Conservation (phyloP, 768 basidiomycete species). For the Tricholomella constricta region DNA sequence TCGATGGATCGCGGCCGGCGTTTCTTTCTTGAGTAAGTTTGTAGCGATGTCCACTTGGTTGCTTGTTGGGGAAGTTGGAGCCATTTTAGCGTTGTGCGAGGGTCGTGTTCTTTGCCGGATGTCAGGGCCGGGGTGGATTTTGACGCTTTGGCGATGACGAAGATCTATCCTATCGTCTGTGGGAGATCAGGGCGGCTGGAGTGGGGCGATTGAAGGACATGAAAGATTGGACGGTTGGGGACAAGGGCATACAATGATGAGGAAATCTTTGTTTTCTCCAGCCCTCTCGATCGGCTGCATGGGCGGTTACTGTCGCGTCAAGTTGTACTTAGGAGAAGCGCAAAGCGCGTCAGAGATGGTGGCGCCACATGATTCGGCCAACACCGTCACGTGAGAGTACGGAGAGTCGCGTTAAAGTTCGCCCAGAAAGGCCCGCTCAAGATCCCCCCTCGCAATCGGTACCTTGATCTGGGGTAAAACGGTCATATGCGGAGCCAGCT, state of each 20-base stretch:
- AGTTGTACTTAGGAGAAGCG: neutral
- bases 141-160: neutral
- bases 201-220: neutral
- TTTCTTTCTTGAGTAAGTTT: too few species aligned
- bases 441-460: neutral
- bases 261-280: too few species aligned
- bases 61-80: neutral
- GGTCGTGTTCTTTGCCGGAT: neutral
- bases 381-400: neutral
- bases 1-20: neutral
- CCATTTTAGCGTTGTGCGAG: neutral
- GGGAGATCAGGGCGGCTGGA: neutral
- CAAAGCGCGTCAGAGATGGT: neutral
- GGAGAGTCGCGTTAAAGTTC: neutral
- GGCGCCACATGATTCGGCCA: neutral
- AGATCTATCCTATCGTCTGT: neutral
- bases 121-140: neutral
- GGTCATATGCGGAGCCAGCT: too few species aligned
- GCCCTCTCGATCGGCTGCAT: too few species aligned
- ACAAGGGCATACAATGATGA: too few species aligned
- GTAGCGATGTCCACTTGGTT: too few species aligned
- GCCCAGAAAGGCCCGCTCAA: too few species aligned
- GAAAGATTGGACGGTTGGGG: neutral
- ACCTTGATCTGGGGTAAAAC: too few species aligned
- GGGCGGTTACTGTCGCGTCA: neutral